phyloP scores from a whole-genome alignment of 148 eudicot species.

The Spergularia marina region DNA sequence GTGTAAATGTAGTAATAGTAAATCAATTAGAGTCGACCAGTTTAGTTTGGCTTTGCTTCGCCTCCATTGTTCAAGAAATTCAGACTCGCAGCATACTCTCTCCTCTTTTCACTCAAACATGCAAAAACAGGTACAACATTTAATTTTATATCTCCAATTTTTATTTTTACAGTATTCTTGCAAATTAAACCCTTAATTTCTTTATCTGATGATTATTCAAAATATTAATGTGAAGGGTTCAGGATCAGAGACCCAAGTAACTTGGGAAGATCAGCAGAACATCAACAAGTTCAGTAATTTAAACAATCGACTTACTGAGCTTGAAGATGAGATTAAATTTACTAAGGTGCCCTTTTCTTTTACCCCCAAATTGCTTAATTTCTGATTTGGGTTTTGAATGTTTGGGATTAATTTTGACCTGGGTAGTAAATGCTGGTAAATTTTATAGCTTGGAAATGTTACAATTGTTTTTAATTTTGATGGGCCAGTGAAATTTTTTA shows the following conservation, averaged over 20 bases:
- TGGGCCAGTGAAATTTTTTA: not conserved
- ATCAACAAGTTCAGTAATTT: constrained; percentile 89
- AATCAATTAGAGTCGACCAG: too few relatives aligned
- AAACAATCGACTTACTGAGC: constrained; percentile 80
- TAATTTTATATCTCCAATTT: not conserved
- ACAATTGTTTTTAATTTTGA: not conserved
- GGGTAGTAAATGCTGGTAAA: not conserved
- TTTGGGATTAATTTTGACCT: not conserved
- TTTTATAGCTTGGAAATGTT: not conserved
- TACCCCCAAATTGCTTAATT: not conserved
- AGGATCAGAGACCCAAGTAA: constrained; percentile 75
- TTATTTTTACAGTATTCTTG: not conserved
- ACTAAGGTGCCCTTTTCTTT: constrained; percentile 52
- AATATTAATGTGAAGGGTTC: constrained; percentile 38
- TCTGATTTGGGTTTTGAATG: not conserved
- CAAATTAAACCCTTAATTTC: too few relatives aligned
- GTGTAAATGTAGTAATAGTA: too few relatives aligned
- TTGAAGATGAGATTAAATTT: constrained; percentile 75
- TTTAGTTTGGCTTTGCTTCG: too few relatives aligned
- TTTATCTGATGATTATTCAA: not conserved
- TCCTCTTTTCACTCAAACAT: constrained; percentile 18
- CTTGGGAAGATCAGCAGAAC: constrained; percentile 98
- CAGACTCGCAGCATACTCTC: too few relatives aligned
- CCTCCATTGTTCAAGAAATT: too few relatives aligned
- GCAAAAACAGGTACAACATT: constrained; percentile 40